These are phyloP conservation scores for Larix sibirica DNA, from an alignment of 83 land plant genomes.

Conservation along the genomic window DNA sequence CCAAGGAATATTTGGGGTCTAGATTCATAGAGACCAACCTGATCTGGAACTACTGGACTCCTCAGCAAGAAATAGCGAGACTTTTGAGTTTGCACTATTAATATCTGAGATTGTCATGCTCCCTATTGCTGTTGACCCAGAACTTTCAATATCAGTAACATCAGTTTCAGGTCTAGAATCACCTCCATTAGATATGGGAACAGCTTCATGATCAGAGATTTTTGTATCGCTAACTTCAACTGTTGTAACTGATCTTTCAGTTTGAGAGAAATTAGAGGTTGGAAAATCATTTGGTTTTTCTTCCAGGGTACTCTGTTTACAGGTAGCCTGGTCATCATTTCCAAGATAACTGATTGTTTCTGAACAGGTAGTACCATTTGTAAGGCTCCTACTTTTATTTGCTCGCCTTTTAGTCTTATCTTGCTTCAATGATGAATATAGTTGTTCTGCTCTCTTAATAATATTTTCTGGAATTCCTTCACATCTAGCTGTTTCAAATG, in stretches of 20 bases:
- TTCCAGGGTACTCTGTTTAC: neutral
- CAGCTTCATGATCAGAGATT: neutral
- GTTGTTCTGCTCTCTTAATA: constrained; percentile 74
- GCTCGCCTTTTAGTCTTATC: neutral
- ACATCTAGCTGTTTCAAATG: constrained; percentile 88
- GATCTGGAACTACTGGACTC: neutral
- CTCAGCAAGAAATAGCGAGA: neutral
- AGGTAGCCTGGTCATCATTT: neutral
- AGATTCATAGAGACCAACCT: neutral
- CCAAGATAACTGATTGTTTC: neutral
- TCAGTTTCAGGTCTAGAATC: neutral
- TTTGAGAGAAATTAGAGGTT: neutral
- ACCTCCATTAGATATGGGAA: neutral
- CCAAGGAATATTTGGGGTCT: neutral
- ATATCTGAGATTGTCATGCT: neutral
- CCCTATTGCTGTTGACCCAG: neutral
- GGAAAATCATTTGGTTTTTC: neutral
- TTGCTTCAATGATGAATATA: constrained; percentile 45
- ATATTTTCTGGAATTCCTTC: constrained; percentile 85
- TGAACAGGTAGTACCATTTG: neutral
- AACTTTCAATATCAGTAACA: neutral
- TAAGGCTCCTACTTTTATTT: neutral
- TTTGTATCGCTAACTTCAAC: neutral
- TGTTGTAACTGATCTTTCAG: neutral
- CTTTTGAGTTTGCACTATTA: neutral